A percentile compares a stretch with the other conserved stretches of the same genome.
Evolutionary conservation across 2,329 filamentous ascomycete species (phyloP).

Genomic region (Claviceps sp.): DNA sequence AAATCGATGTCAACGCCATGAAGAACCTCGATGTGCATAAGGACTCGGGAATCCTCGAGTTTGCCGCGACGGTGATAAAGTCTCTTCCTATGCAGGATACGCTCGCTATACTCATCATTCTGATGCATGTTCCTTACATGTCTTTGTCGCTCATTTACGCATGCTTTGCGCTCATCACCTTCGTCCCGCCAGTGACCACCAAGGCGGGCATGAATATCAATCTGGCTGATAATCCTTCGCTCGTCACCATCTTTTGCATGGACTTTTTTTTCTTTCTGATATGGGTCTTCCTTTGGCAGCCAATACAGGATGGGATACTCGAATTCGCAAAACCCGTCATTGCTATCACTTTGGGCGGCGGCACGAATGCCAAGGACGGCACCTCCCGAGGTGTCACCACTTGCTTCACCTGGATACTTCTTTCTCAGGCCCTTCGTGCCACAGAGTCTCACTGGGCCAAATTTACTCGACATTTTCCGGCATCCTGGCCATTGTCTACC

Average conservation of each 20-base stretch:
- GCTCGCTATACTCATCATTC: slow-evolving; percentile 88
- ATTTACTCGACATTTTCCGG: slow-evolving; percentile 31
- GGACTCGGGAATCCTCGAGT: slow-evolving; percentile 58
- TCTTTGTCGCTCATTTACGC: slow-evolving; percentile 82
- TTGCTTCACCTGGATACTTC: slow-evolving; percentile 53
- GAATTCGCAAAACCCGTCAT: slow-evolving; percentile 90
- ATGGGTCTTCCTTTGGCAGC: slow-evolving; percentile 80
- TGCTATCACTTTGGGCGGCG: slow-evolving; percentile 77
- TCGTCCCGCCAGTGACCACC: slow-evolving; percentile 70
- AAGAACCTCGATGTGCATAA: slow-evolving; percentile 56
- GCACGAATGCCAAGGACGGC: slow-evolving; percentile 53
- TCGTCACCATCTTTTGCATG: slow-evolving; percentile 72
- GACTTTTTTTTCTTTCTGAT: slow-evolving; percentile 71
- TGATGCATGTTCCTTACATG: slow-evolving; percentile 82
- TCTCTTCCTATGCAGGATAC: slow-evolving; percentile 89
- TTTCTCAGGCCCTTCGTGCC: slow-evolving; percentile 38
- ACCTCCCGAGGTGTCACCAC: slow-evolving; percentile 59
- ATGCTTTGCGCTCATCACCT: slow-evolving; percentile 83
- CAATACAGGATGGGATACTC: slow-evolving; percentile 74
- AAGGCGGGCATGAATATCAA: slow-evolving; percentile 69
- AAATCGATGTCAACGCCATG: slow-evolving; percentile 56
- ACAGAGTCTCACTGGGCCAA: slow-evolving; percentile 36
- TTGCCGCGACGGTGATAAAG: slow-evolving; percentile 74
- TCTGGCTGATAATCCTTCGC: slow-evolving; percentile 76
- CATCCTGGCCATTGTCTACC: slow-evolving; percentile 30